Base-by-base conservation (phyloP, 1,284 basidiomycete species). In the Naganishia sp. region DNA sequence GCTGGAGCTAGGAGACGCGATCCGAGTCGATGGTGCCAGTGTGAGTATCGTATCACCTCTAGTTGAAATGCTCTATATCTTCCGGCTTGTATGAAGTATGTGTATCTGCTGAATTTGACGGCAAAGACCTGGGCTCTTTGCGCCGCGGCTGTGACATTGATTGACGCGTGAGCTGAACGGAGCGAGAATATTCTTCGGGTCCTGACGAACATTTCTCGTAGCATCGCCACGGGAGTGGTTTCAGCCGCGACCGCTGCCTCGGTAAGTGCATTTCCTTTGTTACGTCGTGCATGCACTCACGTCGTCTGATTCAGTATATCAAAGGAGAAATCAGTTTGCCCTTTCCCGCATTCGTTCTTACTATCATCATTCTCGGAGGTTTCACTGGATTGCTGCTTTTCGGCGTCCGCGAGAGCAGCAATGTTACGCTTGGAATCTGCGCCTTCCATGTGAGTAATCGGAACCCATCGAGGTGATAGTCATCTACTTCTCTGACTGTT, bases 181-280 rank as follows among this genome's bases (percentile, higher is more conserved):
- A 21, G 21, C 17, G 31, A 25, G 6, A 10, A 49, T 3, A 46
- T 31, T 15, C 9, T 10, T 3, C 17, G 39, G 47, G 18, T 10
- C 39, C 50, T 41, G 9, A 35, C 42, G 17, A 15, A 18, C 28
- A 28, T 28, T 42, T 28, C 2, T 18, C 28, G 2, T 49, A 71
- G 70, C 18, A 66, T 72, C 6, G 68, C 70, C 3, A 74, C 72
- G 1, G 70, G 72, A 2, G 70, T 71, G 21, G 72, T 73, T 6
- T 71, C 70, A 1, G 73, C 73, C 6, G 72, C 68, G 0, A 74
- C 73, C 3, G 73, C 72, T 0, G 68, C 72, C 2, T 64, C 65
- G 13, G 65, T 66, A 32, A 46, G 51, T 42, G 17, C 17, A 31
- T 21, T 7, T 2, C 41, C 18, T 35, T 23, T 32, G n/a, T 21